phyloP scores from a whole-genome alignment of 352 stramenopile genomes.

The Phytopythium sindhum region DNA sequence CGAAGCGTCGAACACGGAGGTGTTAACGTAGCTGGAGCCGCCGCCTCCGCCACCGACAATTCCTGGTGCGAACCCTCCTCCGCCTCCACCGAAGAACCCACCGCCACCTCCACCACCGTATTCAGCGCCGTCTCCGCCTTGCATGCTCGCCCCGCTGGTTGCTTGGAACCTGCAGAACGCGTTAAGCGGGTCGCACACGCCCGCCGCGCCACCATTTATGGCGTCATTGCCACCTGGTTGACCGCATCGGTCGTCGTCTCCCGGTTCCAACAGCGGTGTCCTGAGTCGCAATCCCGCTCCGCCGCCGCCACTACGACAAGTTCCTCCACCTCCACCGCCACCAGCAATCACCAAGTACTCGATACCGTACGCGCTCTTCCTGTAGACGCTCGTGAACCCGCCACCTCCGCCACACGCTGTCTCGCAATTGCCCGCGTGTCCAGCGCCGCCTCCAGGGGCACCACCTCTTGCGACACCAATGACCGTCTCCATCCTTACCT shows the following conservation, averaged over 20 bases:
- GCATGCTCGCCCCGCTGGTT: slow-evolving; percentile 41
- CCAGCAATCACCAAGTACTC: slow-evolving; percentile 67
- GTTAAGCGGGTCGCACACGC: slow-evolving; percentile 55
- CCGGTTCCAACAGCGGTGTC: slow-evolving; percentile 19
- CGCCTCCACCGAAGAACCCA: slow-evolving; percentile 60
- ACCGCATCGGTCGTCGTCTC: slow-evolving; percentile 54
- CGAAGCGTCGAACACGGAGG: slow-evolving; percentile 31
- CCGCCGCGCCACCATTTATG: slow-evolving; percentile 32
- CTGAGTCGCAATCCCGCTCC: slow-evolving; percentile 22
- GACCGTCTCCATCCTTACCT: slow-evolving; percentile 35
- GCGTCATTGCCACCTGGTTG: slow-evolving; percentile 28
- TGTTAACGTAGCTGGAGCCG: slow-evolving; percentile 63
- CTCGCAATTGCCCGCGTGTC: slow-evolving; percentile 69
- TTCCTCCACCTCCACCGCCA: slow-evolving; percentile 64
- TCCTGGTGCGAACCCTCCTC: slow-evolving; percentile 63
- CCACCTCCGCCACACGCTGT: slow-evolving; percentile 61
- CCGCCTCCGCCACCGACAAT: slow-evolving; percentile 67
- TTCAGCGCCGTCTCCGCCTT: slow-evolving; percentile 66
- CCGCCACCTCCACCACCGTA: slow-evolving; percentile 68
- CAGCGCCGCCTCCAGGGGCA: slow-evolving; percentile 44
- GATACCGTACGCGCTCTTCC: slow-evolving; percentile 56
- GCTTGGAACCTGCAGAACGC: slow-evolving; percentile 60
- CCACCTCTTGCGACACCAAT: slow-evolving; percentile 44
- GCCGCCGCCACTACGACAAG: slow-evolving; percentile 54
- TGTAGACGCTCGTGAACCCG: slow-evolving; percentile 69